Evolutionary conservation across 371 early-diverging fungal genomes (phyloP).

Genomic region (Mucor irregularis): DNA sequence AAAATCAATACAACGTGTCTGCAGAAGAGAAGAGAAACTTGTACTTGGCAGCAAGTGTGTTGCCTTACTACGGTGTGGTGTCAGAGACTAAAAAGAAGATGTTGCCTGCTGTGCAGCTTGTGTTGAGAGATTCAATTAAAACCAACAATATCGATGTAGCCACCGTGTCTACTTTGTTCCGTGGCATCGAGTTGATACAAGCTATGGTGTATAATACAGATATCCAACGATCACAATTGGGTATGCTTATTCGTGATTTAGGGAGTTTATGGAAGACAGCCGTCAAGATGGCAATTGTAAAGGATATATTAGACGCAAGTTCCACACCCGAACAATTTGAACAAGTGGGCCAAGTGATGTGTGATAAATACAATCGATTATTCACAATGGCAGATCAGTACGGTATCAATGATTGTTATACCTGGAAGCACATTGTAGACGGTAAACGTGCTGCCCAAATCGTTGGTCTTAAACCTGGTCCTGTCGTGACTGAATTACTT

Average conservation of each 20-base stretch:
- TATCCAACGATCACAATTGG: conserved; percentile 36
- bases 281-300: conserved; percentile 57
- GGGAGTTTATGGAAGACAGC: conserved; percentile 64
- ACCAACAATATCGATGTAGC: conserved; percentile 45
- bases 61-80: conserved; percentile 44
- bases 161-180: conserved; percentile 45
- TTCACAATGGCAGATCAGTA: conserved; percentile 35
- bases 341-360: conserved; percentile 14
- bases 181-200: conserved; percentile 27
- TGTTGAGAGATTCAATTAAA: conserved; percentile 43
- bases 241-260: conserved; percentile 57
- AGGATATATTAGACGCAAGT: conserved; percentile 44
- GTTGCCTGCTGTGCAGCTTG: conserved; percentile 35
- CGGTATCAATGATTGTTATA: conserved; percentile 56
- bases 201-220: conserved; percentile 20
- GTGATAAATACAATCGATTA: conserved; percentile 40
- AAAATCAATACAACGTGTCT: background rate
- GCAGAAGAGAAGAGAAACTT: conserved; percentile 18
- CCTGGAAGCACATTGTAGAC: conserved; percentile 65
- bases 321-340: conserved; percentile 13
- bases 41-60: conserved; percentile 31
- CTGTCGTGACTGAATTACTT: conserved; percentile 54
- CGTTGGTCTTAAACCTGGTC: conserved; percentile 69
- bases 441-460: conserved; percentile 62
- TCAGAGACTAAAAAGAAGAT: conserved; percentile 32